phyloP scores from a whole-genome alignment of 441 rosid species.

The Corymbia citriodora region DNA sequence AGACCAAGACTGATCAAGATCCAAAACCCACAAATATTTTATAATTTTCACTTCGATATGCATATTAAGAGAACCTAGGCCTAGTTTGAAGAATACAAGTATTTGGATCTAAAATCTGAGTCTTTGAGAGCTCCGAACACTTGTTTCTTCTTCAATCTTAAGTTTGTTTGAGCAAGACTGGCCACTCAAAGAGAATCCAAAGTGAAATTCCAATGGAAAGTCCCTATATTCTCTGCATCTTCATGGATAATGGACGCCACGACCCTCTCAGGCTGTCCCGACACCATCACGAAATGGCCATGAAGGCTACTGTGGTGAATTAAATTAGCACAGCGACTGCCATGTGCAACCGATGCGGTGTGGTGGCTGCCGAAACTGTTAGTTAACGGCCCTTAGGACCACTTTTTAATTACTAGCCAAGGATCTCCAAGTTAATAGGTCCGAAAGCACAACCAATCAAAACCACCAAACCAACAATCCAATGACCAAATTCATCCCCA shows the following conservation, averaged over 20 bases:
- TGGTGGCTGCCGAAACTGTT: not conserved
- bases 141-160: not conserved
- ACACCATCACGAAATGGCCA: not conserved
- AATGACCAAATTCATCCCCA: not conserved
- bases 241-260: not conserved
- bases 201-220: not conserved
- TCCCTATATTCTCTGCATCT: not conserved
- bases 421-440: not conserved
- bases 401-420: not conserved
- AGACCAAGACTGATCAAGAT: not conserved
- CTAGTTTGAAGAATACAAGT: not conserved
- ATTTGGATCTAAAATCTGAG: not conserved
- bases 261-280: not conserved
- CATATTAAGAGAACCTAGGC: not conserved
- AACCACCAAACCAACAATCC: not conserved
- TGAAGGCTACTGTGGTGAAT: not conserved
- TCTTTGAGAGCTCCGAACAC: not conserved
- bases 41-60: not conserved
- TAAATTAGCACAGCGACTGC: not conserved
- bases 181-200: not conserved
- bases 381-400: not conserved
- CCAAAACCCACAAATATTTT: not conserved
- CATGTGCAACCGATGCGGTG: not conserved
- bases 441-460: not conserved
- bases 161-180: not conserved